phyloP scores from a whole-genome alignment of 2,329 filamentous ascomycete genomes.

The Aspergillus latus region DNA sequence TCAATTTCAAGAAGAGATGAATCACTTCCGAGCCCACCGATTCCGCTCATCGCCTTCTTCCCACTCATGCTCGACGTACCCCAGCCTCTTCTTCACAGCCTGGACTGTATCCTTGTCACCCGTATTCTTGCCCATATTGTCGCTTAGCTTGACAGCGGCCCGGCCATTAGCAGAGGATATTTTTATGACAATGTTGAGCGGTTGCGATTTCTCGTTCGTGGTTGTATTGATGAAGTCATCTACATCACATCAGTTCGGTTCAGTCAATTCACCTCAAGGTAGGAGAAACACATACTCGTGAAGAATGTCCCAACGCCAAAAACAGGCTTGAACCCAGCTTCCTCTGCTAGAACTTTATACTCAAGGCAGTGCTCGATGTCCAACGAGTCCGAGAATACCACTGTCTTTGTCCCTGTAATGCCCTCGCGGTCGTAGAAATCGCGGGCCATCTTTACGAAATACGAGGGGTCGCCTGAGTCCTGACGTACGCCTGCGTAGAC shows the following conservation, averaged over 20 bases:
- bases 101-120: conserved; percentile 77
- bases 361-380: conserved; percentile 87
- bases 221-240: conserved; percentile 78
- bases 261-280: neutral
- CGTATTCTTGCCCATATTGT: conserved; percentile 92
- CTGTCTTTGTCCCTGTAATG: conserved; percentile 76
- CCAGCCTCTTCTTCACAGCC: conserved; percentile 79
- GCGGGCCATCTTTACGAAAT: conserved; percentile 76
- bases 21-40: conserved; percentile 63
- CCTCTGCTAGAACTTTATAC: conserved; percentile 82
- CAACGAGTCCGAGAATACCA: conserved; percentile 94
- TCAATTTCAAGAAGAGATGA: neutral
- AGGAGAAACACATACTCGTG: conserved; percentile 60
- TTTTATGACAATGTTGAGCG: conserved; percentile 98
- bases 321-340: conserved; percentile 75
- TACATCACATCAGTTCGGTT: conserved; percentile 23
- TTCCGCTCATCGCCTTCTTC: conserved; percentile 77
- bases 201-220: conserved; percentile 78
- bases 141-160: conserved; percentile 87
- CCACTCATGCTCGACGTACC: conserved; percentile 85
- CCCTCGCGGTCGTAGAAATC: conserved; percentile 75
- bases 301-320: conserved; percentile 96
- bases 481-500: conserved; percentile 82
- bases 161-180: conserved; percentile 79
- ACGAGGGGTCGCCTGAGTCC: conserved; percentile 81